Base-by-base conservation (phyloP, 306 rosid species). In the Dryas drummondii region DNA sequence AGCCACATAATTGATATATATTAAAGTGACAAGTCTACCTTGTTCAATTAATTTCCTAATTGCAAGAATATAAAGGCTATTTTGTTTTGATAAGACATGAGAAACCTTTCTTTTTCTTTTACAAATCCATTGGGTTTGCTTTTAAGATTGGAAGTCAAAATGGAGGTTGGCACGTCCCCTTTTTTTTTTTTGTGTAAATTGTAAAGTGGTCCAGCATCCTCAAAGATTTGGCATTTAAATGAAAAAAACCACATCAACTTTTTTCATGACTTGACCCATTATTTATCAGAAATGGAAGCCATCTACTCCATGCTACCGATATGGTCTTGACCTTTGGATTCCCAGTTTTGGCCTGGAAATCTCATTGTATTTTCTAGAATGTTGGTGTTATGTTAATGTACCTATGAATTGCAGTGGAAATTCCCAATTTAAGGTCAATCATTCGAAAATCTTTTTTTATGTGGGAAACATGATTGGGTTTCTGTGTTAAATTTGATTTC, bases 131-230 rank as follows among this genome's bases (percentile, higher is more conserved):
- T 67, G 49, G 81, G 16, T 50, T 22, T 9, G 45, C 74, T 27
- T 71, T 81, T 9, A 12, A 57, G 66, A 61, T 78, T 65, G 70
- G 79, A 58, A 53, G 83, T 82, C 86, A 70, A 82, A 68, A 58
- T 76, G 80, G 84, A 75, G 81, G 92, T 85, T 88, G 82, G 82
- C 27, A 53, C 53, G 87, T 84, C 77, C 73, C 73, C 32, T 32
- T 32, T 32, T 27, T 27, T 27, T 27, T 81, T 83, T 85, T 67
- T 69, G 64, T 78, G 74, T 77, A 81, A 72, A 32, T 2, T 32
- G 37, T 3, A 55, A 55, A 70, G 74, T 75, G 66, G 80, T 17
- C 70, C 76, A 62, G 41, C 60, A 62, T 63, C 68, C 22, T 5
- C 3, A 63, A 63, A 63, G 50, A 3, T 68, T 63, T 49, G n/a